Conservation (phyloP, 208 protist species). For the Leishmania major region DNA sequence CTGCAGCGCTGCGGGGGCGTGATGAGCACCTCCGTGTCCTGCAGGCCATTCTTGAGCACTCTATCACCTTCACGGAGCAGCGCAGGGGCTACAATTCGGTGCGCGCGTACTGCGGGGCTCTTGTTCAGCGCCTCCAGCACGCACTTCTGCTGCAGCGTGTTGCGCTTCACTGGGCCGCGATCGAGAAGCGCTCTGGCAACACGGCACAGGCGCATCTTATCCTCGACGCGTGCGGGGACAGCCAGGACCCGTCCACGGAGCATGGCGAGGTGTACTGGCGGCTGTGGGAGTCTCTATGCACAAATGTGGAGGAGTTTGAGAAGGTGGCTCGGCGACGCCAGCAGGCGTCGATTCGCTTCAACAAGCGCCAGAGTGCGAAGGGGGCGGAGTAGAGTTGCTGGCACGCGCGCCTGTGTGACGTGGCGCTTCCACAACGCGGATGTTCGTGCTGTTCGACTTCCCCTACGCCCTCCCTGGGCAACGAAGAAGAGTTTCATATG, state of each 20-base stretch:
- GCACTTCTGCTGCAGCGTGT: constrained; percentile 62
- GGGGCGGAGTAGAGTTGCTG: background rate
- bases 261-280: constrained; percentile 73
- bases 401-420: background rate
- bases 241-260: constrained; percentile 58
- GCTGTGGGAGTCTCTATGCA: constrained; percentile 78
- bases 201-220: constrained; percentile 52
- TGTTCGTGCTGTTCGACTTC: background rate
- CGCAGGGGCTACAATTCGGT: constrained; percentile 50
- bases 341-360: constrained; percentile 59
- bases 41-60: constrained; percentile 52
- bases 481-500: background rate
- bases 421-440: background rate
- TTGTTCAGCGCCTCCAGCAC: constrained; percentile 36
- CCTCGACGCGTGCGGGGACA: constrained; percentile 70
- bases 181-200: constrained; percentile 72
- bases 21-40: constrained; percentile 38
- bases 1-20: constrained; percentile 13
- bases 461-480: background rate
- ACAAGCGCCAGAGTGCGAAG: constrained; percentile 1
- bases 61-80: constrained; percentile 47
- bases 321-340: constrained; percentile 59
- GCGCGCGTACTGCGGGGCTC: constrained; percentile 39
- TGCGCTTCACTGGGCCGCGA: constrained; percentile 75
- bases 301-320: constrained; percentile 61